phyloP scores from a whole-genome alignment of 2,329 filamentous ascomycete species.

The Bertia moriformis region DNA sequence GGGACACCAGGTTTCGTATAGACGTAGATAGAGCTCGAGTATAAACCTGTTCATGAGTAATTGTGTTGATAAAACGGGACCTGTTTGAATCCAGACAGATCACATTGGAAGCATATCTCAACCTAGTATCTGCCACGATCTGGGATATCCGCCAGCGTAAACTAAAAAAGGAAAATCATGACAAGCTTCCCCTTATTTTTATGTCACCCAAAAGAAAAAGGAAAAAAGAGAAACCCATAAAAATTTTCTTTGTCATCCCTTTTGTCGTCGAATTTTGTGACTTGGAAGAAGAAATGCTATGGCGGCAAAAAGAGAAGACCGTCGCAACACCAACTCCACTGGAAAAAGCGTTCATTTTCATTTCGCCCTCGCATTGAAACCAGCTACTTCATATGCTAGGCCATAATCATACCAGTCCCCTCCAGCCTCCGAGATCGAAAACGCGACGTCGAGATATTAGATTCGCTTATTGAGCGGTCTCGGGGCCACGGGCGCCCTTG shows the following conservation, averaged over 20 bases:
- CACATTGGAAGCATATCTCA: no score
- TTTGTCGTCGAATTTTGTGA: no score
- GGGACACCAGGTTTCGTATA: no score
- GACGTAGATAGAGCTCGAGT: no score
- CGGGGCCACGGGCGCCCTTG: constrained; percentile 44
- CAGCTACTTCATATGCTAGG: background rate
- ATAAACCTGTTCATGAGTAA: no score
- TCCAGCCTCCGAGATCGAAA: background rate
- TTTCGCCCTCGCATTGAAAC: background rate
- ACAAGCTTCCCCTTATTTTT: constrained; percentile 15
- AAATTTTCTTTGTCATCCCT: no score
- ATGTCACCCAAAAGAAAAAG: no score
- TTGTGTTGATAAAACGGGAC: no score
- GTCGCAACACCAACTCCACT: background rate
- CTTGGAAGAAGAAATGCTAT: no score
- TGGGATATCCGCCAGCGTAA: constrained; percentile 18
- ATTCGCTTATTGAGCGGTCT: constrained; percentile 10
- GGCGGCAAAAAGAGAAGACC: no score
- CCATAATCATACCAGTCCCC: background rate
- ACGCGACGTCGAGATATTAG: background rate
- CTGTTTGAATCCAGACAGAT: no score
- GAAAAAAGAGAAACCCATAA: no score
- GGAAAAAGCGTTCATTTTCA: background rate
- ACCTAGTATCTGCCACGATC: constrained; percentile 7
- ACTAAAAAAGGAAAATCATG: constrained; percentile 18